Evolutionary conservation across 108 stramenopile species (phyloP), one percentile per base, ranked within the genome.

Genomic region (Fragilaria crotonensis): DNA sequence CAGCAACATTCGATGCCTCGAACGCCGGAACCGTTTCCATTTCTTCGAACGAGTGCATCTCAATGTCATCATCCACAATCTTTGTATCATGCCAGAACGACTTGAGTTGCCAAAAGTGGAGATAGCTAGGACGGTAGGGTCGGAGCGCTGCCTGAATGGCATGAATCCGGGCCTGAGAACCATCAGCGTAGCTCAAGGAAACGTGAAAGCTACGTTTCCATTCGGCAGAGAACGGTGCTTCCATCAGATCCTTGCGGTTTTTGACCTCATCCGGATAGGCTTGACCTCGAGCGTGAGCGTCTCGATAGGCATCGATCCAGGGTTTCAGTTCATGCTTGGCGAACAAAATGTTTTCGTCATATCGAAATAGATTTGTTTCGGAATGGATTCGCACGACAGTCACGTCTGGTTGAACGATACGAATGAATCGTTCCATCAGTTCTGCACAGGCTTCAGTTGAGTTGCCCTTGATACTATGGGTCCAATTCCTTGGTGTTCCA

Each of bases 101-200:
- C 66, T 98, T 97, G 54, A 98, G 87, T 68, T 95, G 92, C 88
- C 86, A 89, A 65, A 93, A 87, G 72, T 98, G 95, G 62, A 93
- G 85, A 68, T 85, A 96, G n/a, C 70, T 78, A 0, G 97, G 97
- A 4, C 84, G 70, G 78, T 94, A 98, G 20, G 71, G 82, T 4
- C 95, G 75, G n/a, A 98, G 81, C 21, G 85, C 74, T n/a, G 91
- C 79, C 64, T 95, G 95, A 59, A 97, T 93, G 33, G 97, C 94
- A 60, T 89, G 81, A 26, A 93, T 87, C 20, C 97, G 70, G 27
- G 97, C 97, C 2, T 90, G 84, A 28, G 92, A 82, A 0, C 97
- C 97, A 75, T 96, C 97, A 4, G 95, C 94, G 70, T 95, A 95
- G 45, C 88, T 85, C 46, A 95, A 64, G 25, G 95, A 89, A 44